A percentile compares a stretch with the other conserved stretches of the same genome.
phyloP scores from a whole-genome alignment of 495 filamentous ascomycete genomes.

The Penicillium antarcticum region DNA sequence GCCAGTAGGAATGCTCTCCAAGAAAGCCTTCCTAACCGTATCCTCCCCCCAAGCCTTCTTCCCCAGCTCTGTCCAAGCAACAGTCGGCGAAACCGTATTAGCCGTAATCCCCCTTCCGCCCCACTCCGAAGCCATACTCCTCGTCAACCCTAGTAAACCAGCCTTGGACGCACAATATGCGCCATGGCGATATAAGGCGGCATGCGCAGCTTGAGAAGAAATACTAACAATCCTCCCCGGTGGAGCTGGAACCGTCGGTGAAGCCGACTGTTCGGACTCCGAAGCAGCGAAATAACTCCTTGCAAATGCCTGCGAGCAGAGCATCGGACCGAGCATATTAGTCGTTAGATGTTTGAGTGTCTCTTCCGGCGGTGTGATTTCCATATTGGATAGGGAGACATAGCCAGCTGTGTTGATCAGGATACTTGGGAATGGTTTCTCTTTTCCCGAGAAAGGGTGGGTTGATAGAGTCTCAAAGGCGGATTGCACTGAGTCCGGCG shows the following conservation, averaged over 20 bases:
- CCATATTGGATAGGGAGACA: slow-evolving; percentile 40
- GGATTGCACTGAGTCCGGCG: slow-evolving; percentile 32
- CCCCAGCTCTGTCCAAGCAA: slow-evolving; percentile 40
- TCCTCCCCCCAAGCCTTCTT: slow-evolving; percentile 39
- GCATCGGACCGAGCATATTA: slow-evolving; percentile 38
- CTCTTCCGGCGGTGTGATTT: slow-evolving; percentile 34
- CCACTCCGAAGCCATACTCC: slow-evolving; percentile 48
- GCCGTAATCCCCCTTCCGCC: slow-evolving; percentile 32
- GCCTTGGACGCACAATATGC: slow-evolving; percentile 50
- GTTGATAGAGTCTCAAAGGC: slow-evolving; percentile 24
- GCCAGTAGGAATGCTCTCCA: slow-evolving; percentile 36
- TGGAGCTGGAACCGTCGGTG: slow-evolving; percentile 17
- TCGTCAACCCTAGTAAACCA: slow-evolving; percentile 42
- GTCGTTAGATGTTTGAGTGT: slow-evolving; percentile 38
- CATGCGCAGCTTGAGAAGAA: slow-evolving; percentile 37
- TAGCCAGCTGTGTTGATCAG: slow-evolving; percentile 43
- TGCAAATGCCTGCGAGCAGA: slow-evolving; percentile 43
- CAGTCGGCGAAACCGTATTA: slow-evolving; percentile 39
- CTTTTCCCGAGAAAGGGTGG: slow-evolving; percentile 11
- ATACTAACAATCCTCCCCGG: slow-evolving; percentile 38
- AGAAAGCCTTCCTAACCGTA: slow-evolving; percentile 28
- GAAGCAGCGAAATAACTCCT: slow-evolving; percentile 30
- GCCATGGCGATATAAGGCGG: slow-evolving; percentile 37
- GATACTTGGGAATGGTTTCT: slow-evolving; percentile 31
- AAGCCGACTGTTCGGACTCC: slow-evolving; percentile 1